Base-by-base conservation (phyloP, 768 basidiomycete genomes). In the Baorangia bicolor region DNA sequence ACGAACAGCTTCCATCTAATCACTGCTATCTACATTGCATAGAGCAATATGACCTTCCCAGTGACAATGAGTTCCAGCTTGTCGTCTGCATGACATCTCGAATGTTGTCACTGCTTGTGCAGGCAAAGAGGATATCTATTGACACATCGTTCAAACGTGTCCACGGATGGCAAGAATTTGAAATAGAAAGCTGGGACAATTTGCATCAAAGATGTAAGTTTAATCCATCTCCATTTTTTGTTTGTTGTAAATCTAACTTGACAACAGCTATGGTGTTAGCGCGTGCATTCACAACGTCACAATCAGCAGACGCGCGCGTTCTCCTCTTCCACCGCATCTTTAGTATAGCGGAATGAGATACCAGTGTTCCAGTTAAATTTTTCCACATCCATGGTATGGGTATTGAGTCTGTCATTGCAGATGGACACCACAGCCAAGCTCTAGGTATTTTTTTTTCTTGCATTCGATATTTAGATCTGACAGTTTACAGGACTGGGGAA, bases 381-480 rank as follows among this genome's bases (percentile, higher is more conserved):
- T 40, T 11, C 9, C 52, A 58, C 10, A 58, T 58, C 13, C 40
- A 49, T 45, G 47, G 52, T 1, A 28, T 8, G 0, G 51, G 57
- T 0, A 53, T 58, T 5, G 30, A 58, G 47, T 34, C 42, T 23
- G 42, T 57, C 1, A 6, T 58, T 41, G 57, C 52, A 12, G 57
- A 58, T 46, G 52, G 47, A 14, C 57, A 58, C 21, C 9, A 14
- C 0, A 49, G 51, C 1, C 57, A 58, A 40, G 51, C 47, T 33
- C 30, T 53, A 13, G 40, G 40, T 56, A 34, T 23, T 20, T 46
- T 5, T n/a, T 35, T 23, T 20, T 31, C 12, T 21, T 13, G 8
- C 25, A 41, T 7, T n/a, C 5, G n/a, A 39, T 20, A 39, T 39
- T 5, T 10, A 11, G 10, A 38, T n/a, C 18, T 38, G 5, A 39